phyloP scores from a whole-genome alignment of 2,329 filamentous ascomycete species.

The Calonectria pauciramosa region DNA sequence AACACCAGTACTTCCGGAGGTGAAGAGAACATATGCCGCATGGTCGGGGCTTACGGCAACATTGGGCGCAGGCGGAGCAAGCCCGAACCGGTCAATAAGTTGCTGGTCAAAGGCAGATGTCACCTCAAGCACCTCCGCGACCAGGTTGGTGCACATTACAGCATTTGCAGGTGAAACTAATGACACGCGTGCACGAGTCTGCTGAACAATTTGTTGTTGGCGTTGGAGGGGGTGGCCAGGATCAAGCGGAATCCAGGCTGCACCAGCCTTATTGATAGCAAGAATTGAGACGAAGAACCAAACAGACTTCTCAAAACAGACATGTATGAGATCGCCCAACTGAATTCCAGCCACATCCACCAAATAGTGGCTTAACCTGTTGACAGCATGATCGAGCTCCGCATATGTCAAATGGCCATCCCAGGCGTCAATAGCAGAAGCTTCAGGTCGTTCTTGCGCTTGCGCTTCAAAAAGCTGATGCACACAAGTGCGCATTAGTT shows the following conservation, averaged over 20 bases:
- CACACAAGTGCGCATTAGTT: conserved; percentile 17
- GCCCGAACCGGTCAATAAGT: background rate
- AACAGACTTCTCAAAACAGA: conserved; percentile 25
- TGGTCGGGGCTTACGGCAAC: background rate
- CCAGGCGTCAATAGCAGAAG: conserved; percentile 42
- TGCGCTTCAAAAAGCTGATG: conserved; percentile 28
- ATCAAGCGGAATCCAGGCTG: conserved; percentile 3
- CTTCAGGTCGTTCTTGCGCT: conserved; percentile 12
- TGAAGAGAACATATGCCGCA: conserved; percentile 3
- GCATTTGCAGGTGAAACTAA: conserved; percentile 2
- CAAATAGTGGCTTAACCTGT: conserved; percentile 18
- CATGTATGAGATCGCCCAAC: conserved; percentile 8
- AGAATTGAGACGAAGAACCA: conserved; percentile 11
- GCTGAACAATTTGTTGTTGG: conserved; percentile 9
- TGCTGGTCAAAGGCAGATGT: background rate
- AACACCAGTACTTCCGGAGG: conserved; percentile 17
- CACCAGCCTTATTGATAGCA: conserved; percentile 4
- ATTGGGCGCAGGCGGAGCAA: background rate
- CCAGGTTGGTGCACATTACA: conserved; percentile 1
- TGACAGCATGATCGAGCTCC: conserved; percentile 25
- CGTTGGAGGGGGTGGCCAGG: background rate
- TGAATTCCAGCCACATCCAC: conserved; percentile 10
- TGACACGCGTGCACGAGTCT: background rate
- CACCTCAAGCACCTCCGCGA: background rate
- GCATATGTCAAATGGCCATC: conserved; percentile 34